These are phyloP conservation scores for Fusarium siculi DNA, from an alignment of 2,329 filamentous ascomycete species.

Conservation along the genomic window DNA sequence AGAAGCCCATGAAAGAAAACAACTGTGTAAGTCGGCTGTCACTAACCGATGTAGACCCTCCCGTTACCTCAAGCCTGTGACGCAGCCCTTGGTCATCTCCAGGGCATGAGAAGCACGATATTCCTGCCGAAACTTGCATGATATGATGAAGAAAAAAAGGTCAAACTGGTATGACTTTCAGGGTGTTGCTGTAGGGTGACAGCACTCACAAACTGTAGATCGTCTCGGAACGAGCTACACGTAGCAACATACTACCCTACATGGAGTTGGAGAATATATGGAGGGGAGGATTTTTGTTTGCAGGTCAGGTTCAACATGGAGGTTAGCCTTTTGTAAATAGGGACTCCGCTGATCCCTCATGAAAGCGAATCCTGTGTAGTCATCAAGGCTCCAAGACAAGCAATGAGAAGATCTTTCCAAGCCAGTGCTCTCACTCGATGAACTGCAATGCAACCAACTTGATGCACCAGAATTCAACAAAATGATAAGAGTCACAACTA, in stretches of 20 bases:
- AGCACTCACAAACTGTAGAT: constrained; percentile 47
- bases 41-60: constrained; percentile 13
- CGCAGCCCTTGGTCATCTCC: not conserved
- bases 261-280: not conserved
- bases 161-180: constrained; percentile 39
- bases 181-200: constrained; percentile 49
- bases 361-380: constrained; percentile 20
- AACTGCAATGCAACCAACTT: not conserved
- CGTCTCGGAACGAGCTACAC: constrained; percentile 44
- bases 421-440: not conserved
- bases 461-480: not conserved
- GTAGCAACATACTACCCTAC: constrained; percentile 35
- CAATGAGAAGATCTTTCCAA: constrained; percentile 32
- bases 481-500: not conserved
- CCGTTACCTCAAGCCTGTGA: not conserved
- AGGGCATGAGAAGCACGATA: constrained; percentile 52
- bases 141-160: constrained; percentile 9
- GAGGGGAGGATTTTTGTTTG: not conserved
- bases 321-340: constrained; percentile 3
- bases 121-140: constrained; percentile 55
- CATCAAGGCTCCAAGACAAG: constrained; percentile 20
- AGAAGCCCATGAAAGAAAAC: constrained; percentile 51
- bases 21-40: constrained; percentile 16
- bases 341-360: constrained; percentile 2
- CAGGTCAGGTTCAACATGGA: not conserved